These are phyloP conservation scores for Plenodomus lindquistii DNA, from an alignment of 2,329 filamentous ascomycete genomes.

Conservation along the genomic window DNA sequence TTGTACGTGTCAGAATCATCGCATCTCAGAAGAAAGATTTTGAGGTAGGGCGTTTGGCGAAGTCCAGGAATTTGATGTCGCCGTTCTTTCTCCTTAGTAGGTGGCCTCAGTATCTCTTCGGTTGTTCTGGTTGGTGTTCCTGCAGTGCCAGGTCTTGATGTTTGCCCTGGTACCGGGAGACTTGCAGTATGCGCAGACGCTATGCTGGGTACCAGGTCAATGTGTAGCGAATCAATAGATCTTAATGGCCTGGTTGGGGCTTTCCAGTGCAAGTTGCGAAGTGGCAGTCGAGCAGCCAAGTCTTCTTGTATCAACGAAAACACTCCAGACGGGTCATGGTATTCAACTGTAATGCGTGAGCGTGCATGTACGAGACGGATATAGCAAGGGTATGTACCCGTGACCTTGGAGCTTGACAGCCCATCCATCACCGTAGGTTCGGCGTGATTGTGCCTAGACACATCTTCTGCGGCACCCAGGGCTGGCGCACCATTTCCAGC, in stretches of 20 bases:
- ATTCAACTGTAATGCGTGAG: slow-evolving; percentile 71
- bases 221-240: slow-evolving; percentile 89
- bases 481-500: slow-evolving; percentile 44
- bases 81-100: slow-evolving; percentile 55
- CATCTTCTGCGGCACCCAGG: slow-evolving; percentile 43
- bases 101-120: slow-evolving; percentile 31
- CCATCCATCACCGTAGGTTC: slow-evolving; percentile 46
- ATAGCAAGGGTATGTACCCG: slow-evolving; percentile 42
- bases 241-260: slow-evolving; percentile 87
- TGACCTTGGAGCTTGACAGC: slow-evolving; percentile 55
- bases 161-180: slow-evolving; percentile 30
- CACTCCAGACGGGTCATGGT: slow-evolving; percentile 88
- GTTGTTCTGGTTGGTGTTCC: slow-evolving; percentile 23
- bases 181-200: slow-evolving; percentile 48
- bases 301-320: slow-evolving; percentile 81
- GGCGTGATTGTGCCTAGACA: slow-evolving; percentile 30
- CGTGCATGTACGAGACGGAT: background rate
- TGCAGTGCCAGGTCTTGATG: slow-evolving; percentile 20
- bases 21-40: slow-evolving; percentile 84
- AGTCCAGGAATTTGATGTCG: slow-evolving; percentile 95
- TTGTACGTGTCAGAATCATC: slow-evolving; percentile 98
- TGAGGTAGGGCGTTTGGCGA: slow-evolving; percentile 90
- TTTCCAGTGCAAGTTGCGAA: slow-evolving; percentile 96
- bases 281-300: slow-evolving; percentile 75
- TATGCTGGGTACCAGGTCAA: slow-evolving; percentile 74